A percentile compares a stretch with the other conserved stretches of the same genome.
Conservation (phyloP, 306 rosid genomes). For the Dicorynia guianensis region DNA sequence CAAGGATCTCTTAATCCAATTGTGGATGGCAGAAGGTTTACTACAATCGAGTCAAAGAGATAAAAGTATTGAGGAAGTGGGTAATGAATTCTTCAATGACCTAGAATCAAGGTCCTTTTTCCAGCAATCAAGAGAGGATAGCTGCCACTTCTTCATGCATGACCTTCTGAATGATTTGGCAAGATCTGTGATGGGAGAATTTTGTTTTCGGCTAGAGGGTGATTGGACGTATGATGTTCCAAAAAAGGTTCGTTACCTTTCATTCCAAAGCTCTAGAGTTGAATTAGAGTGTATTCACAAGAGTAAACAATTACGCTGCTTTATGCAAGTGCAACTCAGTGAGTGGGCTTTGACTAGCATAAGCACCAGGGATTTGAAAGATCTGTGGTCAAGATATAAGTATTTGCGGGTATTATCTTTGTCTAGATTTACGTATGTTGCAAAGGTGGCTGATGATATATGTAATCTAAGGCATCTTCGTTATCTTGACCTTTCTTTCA, state of each 20-base stretch:
- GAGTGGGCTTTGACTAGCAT: background rate
- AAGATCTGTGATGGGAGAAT: background rate
- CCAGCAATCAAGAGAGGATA: background rate
- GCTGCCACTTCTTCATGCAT: too few species aligned
- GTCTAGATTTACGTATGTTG: fast-evolving
- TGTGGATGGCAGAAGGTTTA: background rate
- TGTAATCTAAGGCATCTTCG: conserved; percentile 33
- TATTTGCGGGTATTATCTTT: background rate
- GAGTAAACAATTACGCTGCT: background rate
- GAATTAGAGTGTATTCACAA: background rate
- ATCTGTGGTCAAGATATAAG: background rate
- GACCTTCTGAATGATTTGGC: too few species aligned
- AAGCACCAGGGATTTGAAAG: background rate
- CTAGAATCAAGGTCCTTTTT: background rate
- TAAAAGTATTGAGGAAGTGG: background rate
- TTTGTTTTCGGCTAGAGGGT: background rate
- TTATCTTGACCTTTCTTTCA: conserved; percentile 13
- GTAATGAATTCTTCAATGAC: background rate
- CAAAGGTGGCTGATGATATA: conserved; percentile 5
- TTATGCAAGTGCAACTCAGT: background rate
- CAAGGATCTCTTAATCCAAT: too few species aligned
- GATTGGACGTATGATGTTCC: background rate
- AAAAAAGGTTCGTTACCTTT: conserved; percentile 6
- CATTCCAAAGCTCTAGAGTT: fast-evolving
- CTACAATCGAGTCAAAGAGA: background rate